Percentiles rank a stretch among this genome's conserved stretches.
Evolutionary conservation across 2,329 filamentous ascomycete genomes (phyloP).

Genomic region (Zymoseptoria crescenta): DNA sequence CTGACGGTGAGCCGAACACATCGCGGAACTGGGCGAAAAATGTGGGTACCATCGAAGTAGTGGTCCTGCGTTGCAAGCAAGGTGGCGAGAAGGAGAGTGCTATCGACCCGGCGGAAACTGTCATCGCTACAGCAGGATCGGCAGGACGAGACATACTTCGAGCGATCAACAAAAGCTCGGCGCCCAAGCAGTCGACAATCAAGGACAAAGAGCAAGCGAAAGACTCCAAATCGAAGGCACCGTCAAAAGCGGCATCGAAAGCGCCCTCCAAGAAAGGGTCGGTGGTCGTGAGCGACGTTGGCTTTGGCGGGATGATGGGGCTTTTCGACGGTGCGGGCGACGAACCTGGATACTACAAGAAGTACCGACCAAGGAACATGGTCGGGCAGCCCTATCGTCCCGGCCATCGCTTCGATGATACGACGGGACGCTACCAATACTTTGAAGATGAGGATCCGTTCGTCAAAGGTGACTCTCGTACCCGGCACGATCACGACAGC

Average conservation of each 20-base stretch:
- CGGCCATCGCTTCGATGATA: background rate
- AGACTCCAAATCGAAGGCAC: constrained; percentile 9
- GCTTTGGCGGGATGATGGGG: constrained; percentile 21
- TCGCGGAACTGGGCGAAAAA: constrained; percentile 31
- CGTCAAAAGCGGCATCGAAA: constrained; percentile 7
- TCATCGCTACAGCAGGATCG: background rate
- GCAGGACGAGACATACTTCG: constrained; percentile 1
- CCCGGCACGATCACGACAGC: background rate
- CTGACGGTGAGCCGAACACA: constrained; percentile 30
- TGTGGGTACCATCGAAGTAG: constrained; percentile 42
- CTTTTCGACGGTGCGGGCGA: constrained; percentile 31
- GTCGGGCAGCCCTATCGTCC: background rate
- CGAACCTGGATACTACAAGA: constrained; percentile 6
- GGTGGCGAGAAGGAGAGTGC: background rate
- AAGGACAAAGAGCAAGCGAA: constrained; percentile 1
- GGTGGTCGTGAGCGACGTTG: constrained; percentile 2
- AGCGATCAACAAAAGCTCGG: constrained; percentile 5
- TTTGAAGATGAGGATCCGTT: background rate
- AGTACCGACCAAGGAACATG: background rate
- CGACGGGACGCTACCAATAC: background rate
- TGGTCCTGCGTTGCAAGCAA: constrained; percentile 38
- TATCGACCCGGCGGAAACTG: background rate
- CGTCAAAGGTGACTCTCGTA: background rate
- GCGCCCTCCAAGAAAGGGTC: constrained; percentile 9
- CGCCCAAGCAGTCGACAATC: constrained; percentile 2